Base-by-base conservation (phyloP, 2,329 filamentous ascomycete genomes). In the Pseudocercospora fuligena region DNA sequence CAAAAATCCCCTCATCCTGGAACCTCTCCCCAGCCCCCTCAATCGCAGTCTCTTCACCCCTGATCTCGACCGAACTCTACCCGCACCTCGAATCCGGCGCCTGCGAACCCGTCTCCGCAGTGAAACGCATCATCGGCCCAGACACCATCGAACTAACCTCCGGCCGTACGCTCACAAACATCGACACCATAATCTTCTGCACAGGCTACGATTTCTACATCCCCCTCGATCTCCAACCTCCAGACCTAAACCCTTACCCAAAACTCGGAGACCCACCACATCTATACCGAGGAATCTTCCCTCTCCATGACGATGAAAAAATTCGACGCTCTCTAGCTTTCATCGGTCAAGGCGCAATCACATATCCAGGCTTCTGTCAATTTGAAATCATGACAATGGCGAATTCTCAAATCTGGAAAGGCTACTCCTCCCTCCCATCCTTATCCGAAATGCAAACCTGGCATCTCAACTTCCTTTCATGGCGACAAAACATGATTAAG, bases 171-270 rank as follows among this genome's bases (percentile, higher is more conserved):
- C 67, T 80, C 16, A 67, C 74, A 16, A 71, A 76, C 31, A 72
- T 80, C 29, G 76, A 79, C 62, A 73, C 73, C 11, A 75, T 80
- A 29, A 75, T 80, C 49, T 79, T 72, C 63, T 78, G 77, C 63
- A 80, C 78, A 8, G 78, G 78, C 51, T 80, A 79, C 67, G 63
- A 70, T n/a, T 67, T 69, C 46, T 69, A 75, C 65, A 63, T 69
- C 8, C 61, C 62, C 4, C 29, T 65, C 25, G 54, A 40, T 14
- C 60, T 67, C 21, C 60, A 65, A 11, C 56, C 57, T 4, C 64
- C 57, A 33, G 63, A 67, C 5, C 64, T 70, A 5, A 49, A 68
- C 49, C 64, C 66, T 43, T 69, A 66, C 40, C 60, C 64, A 0
- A 59, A 36, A 12, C 31, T 21, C 7, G 64, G 61, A 16, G 33